phyloP scores from a whole-genome alignment of 2,329 filamentous ascomycete genomes.

The Penicillium sp. region DNA sequence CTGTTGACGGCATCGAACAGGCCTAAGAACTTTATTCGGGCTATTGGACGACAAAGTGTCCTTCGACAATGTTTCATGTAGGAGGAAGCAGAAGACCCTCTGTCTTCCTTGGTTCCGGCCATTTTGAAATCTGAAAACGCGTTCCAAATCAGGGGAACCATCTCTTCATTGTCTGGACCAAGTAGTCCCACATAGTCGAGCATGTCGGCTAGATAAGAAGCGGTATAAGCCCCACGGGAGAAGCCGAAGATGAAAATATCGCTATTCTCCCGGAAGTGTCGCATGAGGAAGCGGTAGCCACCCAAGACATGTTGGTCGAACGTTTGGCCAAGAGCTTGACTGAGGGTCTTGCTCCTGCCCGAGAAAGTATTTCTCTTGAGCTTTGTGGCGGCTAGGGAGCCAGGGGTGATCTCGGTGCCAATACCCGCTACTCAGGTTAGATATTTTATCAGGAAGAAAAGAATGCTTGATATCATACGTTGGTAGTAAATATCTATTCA shows the following conservation, averaged over 20 bases:
- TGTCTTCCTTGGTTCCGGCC: slow-evolving; percentile 9
- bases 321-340: slow-evolving; percentile 72
- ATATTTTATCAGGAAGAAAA: neutral
- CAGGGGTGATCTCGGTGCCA: slow-evolving; percentile 36
- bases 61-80: slow-evolving; percentile 71
- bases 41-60: slow-evolving; percentile 56
- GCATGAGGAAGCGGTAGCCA: slow-evolving; percentile 74
- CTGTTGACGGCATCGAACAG: slow-evolving; percentile 31
- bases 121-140: slow-evolving; percentile 20
- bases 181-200: slow-evolving; percentile 75
- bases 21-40: slow-evolving; percentile 23
- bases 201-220: slow-evolving; percentile 75
- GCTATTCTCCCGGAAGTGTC: slow-evolving; percentile 59
- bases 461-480: slow-evolving; percentile 7
- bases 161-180: slow-evolving; percentile 76
- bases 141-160: slow-evolving; percentile 77
- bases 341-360: slow-evolving; percentile 32
- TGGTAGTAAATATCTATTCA: slow-evolving; percentile 31
- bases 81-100: slow-evolving; percentile 63
- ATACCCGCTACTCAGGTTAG: slow-evolving; percentile 27
- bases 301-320: slow-evolving; percentile 78
- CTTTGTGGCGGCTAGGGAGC: slow-evolving; percentile 18
- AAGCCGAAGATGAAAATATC: slow-evolving; percentile 70
- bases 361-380: slow-evolving; percentile 12
- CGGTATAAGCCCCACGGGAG: slow-evolving; percentile 68